Base-by-base conservation (phyloP, 1,139 yeast genomes). In the Blastobotrys illinoisensis region DNA sequence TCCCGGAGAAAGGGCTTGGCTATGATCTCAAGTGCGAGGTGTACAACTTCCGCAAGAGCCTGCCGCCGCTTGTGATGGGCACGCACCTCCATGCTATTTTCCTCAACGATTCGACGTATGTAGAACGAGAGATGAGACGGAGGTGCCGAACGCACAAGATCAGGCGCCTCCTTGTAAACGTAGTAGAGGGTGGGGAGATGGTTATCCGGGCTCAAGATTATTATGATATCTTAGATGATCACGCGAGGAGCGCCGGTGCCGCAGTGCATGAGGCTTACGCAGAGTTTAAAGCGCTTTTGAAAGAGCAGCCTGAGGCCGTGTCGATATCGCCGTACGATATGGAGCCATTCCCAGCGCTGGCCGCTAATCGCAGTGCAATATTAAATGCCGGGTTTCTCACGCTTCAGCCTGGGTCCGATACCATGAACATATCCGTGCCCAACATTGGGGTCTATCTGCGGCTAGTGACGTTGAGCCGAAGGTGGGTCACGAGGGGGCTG, bases 381-480 rank as follows among this genome's bases (percentile, higher is more conserved):
- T 74, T 84, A 0, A 66, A 68, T n/a, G 62, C 72, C 5, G 90
- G 90, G 0, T 79, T 77, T 57, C 67, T 85, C 5, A 81, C 87
- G 0, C 66, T 85, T 49, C 71, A 78, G 46, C 78, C 80, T 47
- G 80, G 79, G 52, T 66, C 57, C 53, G 79, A 73, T 57, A 76
- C 68, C 59, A 78, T 81, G 65, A 73, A 78, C 20, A 66, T 86
- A 1, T 74, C 87, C 1, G 74, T 81, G 23, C 95, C 95, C 0
- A 79, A 78, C 58, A 76, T 85, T 63, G 95, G 86, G 1, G 75
- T 80, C 0, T 80, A 72, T 58, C 72, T 80, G 52, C 79, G 77
- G 60, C 73, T 79, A 40, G 74, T 81, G 72, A 74, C 66, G 61
- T 57, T 71, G 40, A 81, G 78, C 19, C 74, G 81, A 52, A 71